Evolutionary conservation across 2,329 filamentous ascomycete genomes (phyloP), one percentile per base, ranked within the genome.

Genomic region (Immersiporthe knoxdaviesiana): DNA sequence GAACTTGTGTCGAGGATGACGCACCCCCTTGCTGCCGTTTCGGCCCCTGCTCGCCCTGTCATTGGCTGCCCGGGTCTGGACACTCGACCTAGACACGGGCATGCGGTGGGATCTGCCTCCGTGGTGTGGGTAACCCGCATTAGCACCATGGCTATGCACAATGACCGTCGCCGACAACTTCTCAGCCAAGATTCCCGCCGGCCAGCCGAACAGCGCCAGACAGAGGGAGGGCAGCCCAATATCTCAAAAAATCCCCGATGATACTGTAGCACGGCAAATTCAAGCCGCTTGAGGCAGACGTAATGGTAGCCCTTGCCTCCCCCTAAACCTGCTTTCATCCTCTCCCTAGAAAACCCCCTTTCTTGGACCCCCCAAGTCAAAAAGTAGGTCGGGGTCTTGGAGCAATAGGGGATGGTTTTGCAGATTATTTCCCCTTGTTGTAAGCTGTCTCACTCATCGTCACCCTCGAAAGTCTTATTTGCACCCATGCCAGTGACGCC

Each of bases 81-180:
- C 7, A 56, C 54, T 35, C 39, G 65, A 59, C 65, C 52, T 50
- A 37, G 10, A 60, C 41, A 50, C 65, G 54, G 65, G 54, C 65
- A 60, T 66, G 41, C 65, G 65, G 65, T 52, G 44, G 35, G 37
- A 61, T 60, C 37, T 60, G 56, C 56, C 56, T 66, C 65, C 65
- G 65, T 66, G 65, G 65, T 61, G 63, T 65, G 65, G 39, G n/a
- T 47, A 63, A 63, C 61, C 24, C 41, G 47, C 61, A 59, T 37
- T 59, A 59, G 56, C 56, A 59, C 56, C 21, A 59, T 32, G 56
- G 56, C 56, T 59, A 59, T 59, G 56, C 56, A 59, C 56, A 35
- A 59, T 37, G 56, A 37, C 56, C 56, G 56, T 37, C 30, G 56
- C 56, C 56, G 52, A 56, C 52, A 16, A 52, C 30, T 21, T n/a